A percentile compares a stretch with the other conserved stretches of the same genome.
Conservation (phyloP, 2,329 filamentous ascomycete genomes). For the Colletotrichum brevisporum region DNA sequence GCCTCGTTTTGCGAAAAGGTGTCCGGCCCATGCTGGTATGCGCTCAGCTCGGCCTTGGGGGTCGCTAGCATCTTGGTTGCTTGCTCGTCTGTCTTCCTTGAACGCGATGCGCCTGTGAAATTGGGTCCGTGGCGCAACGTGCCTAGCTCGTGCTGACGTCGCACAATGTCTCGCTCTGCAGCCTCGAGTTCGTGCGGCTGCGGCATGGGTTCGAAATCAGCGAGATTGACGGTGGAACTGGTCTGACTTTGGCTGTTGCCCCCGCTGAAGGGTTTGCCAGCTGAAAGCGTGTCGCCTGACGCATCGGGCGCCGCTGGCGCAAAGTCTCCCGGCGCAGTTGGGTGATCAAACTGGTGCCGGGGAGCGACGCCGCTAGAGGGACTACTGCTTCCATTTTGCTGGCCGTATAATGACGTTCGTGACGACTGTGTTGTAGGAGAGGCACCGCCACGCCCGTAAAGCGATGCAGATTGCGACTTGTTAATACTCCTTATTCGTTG, state of each 20-base stretch:
- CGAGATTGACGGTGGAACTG: conserved; percentile 33
- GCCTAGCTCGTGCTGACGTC: conserved; percentile 36
- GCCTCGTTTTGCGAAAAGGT: conserved; percentile 31
- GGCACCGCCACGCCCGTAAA: conserved; percentile 2
- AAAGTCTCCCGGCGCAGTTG: conserved; percentile 26
- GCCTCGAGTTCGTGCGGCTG: conserved; percentile 35
- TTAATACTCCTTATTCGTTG: conserved; percentile 4
- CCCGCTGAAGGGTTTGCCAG: not conserved
- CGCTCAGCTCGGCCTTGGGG: conserved; percentile 31
- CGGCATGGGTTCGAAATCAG: conserved; percentile 32
- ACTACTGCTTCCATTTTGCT: not conserved
- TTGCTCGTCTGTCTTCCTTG: not conserved
- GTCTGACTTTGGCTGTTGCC: conserved; percentile 23
- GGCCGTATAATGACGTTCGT: conserved; percentile 9
- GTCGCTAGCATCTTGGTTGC: not conserved
- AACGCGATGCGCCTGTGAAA: conserved; percentile 2
- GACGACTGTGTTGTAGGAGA: not conserved
- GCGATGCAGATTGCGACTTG: not conserved
- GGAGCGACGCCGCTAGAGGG: conserved; percentile 6
- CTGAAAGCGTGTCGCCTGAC: conserved; percentile 1
- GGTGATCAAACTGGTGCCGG: conserved; percentile 35
- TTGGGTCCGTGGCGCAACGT: conserved; percentile 35
- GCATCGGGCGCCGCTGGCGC: conserved; percentile 23
- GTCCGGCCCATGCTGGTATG: conserved; percentile 36
- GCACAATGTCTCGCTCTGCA: conserved; percentile 32